Percentiles rank a stretch among this genome's conserved stretches.
Evolutionary conservation across 2,329 filamentous ascomycete species (phyloP).

Genomic region (Penicillium frequentans): DNA sequence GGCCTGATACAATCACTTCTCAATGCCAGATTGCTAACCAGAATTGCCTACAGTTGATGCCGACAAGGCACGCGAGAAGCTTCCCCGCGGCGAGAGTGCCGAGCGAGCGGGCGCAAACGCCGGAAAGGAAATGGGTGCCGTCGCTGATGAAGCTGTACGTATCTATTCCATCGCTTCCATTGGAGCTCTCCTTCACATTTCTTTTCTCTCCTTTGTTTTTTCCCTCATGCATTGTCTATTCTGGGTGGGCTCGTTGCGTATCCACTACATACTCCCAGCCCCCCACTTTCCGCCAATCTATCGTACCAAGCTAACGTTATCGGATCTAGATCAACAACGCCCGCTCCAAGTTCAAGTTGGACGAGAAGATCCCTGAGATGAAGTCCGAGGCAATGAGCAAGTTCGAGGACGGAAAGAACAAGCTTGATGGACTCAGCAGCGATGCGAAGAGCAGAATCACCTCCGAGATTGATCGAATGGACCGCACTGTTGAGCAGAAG

Average conservation of each 20-base stretch:
- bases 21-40: not conserved
- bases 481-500: conserved; percentile 76
- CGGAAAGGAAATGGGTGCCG: conserved; percentile 62
- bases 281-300: not conserved
- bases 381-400: conserved; percentile 58
- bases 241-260: not conserved
- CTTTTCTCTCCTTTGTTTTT: too few relatives aligned
- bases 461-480: conserved; percentile 69
- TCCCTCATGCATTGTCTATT: too few relatives aligned
- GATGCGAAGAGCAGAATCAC: conserved; percentile 59
- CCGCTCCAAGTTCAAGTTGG: conserved; percentile 55
- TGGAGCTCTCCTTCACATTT: not conserved
- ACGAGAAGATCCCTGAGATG: conserved; percentile 62
- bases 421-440: conserved; percentile 62
- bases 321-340: conserved; percentile 58
- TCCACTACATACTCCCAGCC: not conserved
- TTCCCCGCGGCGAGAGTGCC: conserved; percentile 63
- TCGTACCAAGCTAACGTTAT: not conserved
- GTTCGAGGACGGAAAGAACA: conserved; percentile 57
- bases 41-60: conserved; percentile 65
- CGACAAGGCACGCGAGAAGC: conserved; percentile 64
- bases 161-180: not conserved
- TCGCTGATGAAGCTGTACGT: conserved; percentile 69
- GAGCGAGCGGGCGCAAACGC: conserved; percentile 65
- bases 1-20: too few relatives aligned